These are phyloP conservation scores for Globisporangium alternatum DNA, from an alignment of 352 stramenopile species.

Conservation along the genomic window DNA sequence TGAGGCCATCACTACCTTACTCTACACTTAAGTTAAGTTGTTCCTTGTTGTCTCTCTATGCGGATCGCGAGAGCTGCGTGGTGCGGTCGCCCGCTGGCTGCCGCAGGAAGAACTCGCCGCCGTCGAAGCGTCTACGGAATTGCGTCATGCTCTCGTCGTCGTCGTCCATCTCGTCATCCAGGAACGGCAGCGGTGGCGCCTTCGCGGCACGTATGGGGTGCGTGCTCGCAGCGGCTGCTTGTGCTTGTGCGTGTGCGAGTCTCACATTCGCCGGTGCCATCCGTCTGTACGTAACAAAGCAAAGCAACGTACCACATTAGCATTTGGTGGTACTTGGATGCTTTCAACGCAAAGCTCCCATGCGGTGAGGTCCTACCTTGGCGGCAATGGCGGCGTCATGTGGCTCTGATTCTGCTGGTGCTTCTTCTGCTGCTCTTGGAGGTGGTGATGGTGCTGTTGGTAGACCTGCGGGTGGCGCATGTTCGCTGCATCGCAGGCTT, in stretches of 20 bases:
- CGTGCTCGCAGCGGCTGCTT: neutral
- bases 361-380: neutral
- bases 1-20: neutral
- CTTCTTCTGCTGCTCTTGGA: neutral
- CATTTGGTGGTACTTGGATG: neutral
- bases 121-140: slow-evolving; percentile 19
- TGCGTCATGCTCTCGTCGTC: slow-evolving; percentile 20
- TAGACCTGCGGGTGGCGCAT: neutral
- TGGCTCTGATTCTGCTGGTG: neutral
- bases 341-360: neutral
- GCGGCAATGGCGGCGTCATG: neutral
- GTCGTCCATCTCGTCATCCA: slow-evolving; percentile 22
- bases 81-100: neutral
- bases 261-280: slow-evolving; percentile 1
- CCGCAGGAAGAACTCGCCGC: slow-evolving; percentile 10
- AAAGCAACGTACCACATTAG: neutral
- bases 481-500: neutral
- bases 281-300: neutral
- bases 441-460: neutral
- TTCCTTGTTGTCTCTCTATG: neutral
- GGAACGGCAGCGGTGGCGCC: slow-evolving; percentile 21
- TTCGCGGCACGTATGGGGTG: neutral
- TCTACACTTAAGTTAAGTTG: neutral
- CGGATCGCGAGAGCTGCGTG: slow-evolving; percentile 5
- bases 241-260: neutral